Percentiles rank a stretch among this genome's conserved stretches.
These are phyloP conservation scores for Spathaspora girioi DNA, from an alignment of 805 yeast genomes.

Conservation along the genomic window DNA sequence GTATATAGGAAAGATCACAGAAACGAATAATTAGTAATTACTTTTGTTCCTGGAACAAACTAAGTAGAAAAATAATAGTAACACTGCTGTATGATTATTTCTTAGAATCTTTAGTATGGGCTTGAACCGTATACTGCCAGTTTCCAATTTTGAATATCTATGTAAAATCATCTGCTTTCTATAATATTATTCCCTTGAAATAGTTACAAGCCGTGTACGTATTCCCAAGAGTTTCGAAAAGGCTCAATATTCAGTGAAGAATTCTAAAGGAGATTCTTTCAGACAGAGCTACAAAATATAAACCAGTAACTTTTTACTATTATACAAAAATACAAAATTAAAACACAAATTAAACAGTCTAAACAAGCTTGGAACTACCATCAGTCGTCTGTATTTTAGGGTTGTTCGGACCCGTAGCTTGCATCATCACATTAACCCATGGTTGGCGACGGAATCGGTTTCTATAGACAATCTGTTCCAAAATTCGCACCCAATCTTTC, in stretches of 20 bases:
- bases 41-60: no score
- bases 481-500: slow-evolving; percentile 57
- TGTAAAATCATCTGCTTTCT: no score
- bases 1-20: no score
- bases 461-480: slow-evolving; percentile 54
- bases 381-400: not conserved
- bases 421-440: slow-evolving; percentile 52
- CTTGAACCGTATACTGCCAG: no score
- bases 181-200: no score
- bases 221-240: not conserved
- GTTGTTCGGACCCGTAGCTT: not conserved
- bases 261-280: no score
- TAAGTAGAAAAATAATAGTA: no score
- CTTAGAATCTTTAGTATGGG: no score
- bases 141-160: no score
- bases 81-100: no score
- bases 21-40: no score
- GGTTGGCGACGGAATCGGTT: slow-evolving; percentile 57
- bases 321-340: not conserved
- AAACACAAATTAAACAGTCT: not conserved
- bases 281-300: not conserved
- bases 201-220: no score
- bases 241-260: not conserved
- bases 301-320: not conserved
- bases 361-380: not conserved